Percentiles rank a stretch among this genome's conserved stretches.
phyloP scores from a whole-genome alignment of 345 rosid genomes.

The Ricinus communis region DNA sequence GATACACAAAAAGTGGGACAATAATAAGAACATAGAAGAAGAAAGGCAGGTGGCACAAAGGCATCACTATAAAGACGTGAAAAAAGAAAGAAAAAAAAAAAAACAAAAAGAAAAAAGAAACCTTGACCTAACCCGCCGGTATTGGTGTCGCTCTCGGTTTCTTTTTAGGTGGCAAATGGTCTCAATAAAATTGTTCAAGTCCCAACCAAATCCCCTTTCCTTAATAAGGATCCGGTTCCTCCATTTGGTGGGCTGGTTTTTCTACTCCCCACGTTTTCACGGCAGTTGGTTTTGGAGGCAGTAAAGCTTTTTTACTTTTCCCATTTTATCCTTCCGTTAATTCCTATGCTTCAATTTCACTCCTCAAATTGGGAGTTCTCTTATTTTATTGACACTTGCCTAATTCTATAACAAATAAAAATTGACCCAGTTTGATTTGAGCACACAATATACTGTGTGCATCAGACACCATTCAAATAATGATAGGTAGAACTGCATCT shows the following conservation, averaged over 20 bases:
- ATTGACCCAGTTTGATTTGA: too few relatives aligned
- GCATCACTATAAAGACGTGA: background rate
- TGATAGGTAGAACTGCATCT: too few relatives aligned
- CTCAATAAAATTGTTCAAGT: too few relatives aligned
- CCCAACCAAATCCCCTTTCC: too few relatives aligned
- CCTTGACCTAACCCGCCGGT: conserved; percentile 12
- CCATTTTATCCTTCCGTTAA: conserved; percentile 23
- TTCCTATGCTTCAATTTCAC: conserved; percentile 13
- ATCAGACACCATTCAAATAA: too few relatives aligned
- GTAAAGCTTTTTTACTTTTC: background rate
- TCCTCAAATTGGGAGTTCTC: too few relatives aligned
- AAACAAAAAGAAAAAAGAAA: background rate
- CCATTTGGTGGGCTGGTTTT: too few relatives aligned
- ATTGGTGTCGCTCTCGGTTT: background rate
- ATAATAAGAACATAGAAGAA: background rate
- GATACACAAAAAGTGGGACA: too few relatives aligned
- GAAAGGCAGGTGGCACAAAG: background rate
- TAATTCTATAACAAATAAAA: too few relatives aligned
- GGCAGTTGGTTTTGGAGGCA: conserved; percentile 18
- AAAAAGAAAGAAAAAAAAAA: background rate
- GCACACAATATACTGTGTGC: too few relatives aligned
- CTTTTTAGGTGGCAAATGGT: background rate
- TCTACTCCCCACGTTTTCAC: conserved; percentile 16
- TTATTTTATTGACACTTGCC: too few relatives aligned
- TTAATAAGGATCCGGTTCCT: too few relatives aligned